Evolutionary conservation across 179 eudicot species (phyloP), one percentile per base, ranked within the genome.

Genomic region (Spinacia oleracea): DNA sequence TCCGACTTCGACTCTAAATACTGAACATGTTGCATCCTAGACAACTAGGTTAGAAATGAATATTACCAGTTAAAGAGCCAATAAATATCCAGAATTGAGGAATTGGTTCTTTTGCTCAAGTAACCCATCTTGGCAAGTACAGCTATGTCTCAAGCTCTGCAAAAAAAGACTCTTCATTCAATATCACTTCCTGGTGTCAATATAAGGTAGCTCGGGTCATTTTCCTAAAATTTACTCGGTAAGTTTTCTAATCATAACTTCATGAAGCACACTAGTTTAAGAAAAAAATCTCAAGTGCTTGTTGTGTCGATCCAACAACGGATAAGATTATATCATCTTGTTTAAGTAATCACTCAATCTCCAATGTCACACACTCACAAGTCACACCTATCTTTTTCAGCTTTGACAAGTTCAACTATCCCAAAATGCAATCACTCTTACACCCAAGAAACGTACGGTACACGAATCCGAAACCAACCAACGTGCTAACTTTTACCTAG

Each of bases 381-480:
- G n/a, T n/a, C n/a, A 55, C 42, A 23, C 42, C 60, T 40, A 45
- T 29, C 4, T 7, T 34, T 68, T 58, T 66, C 66, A 51, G 31
- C 35, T 11, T 38, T 42, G 35, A 67, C 29, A 80, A 29, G 67
- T 29, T 60, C 29, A 43, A 23, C 73, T 51, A 77, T 35, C 60
- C 71, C 59, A 71, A 0, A 74, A 25, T 9, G 23, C 40, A 72
- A 72, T 51, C 27, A 51, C 29, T 72, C 27, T 11, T 11, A 23
- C 34, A 23, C 16, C 71, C 38, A 21, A 9, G 23, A 70, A 70
- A 70, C 34, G 55, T 70, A 70, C 73, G 46, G 55, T 70, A 70
- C 73, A 70, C 56, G n/a, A 70, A 72, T 50, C 42, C 43, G 51
- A 53, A 29, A 42, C 55, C 73, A 67, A 46, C 34, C 56, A 50